A percentile compares a stretch with the other conserved stretches of the same genome.
Evolutionary conservation across 2,329 filamentous ascomycete genomes (phyloP).

Genomic region (Pseudonectria foliicola): DNA sequence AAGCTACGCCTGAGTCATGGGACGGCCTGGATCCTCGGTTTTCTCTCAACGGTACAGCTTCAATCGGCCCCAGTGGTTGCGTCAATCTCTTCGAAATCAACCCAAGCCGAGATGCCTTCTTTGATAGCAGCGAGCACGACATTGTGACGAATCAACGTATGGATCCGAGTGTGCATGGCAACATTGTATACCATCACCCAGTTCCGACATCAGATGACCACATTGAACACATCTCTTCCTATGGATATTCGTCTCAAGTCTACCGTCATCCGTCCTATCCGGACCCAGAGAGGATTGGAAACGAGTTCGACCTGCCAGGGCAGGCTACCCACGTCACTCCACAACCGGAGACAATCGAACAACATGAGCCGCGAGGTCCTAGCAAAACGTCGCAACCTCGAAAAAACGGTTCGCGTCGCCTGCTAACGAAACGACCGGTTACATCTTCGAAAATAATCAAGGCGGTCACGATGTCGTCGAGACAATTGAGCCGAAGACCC

Average conservation of each 20-base stretch:
- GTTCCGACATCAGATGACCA: background rate
- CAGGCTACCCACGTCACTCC: background rate
- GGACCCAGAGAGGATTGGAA: constrained; percentile 6
- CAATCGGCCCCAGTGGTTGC: constrained; percentile 5
- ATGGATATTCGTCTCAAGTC: constrained; percentile 1
- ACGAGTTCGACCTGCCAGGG: background rate
- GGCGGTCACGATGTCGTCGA: background rate
- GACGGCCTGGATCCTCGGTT: constrained; percentile 1
- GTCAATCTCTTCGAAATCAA: constrained; percentile 14
- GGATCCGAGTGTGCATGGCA: constrained; percentile 4
- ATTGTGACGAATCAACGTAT: background rate
- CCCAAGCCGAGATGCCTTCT: constrained; percentile 2
- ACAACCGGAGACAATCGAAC: constrained; percentile 1
- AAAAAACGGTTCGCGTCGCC: constrained; percentile 8
- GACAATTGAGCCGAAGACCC: constrained; percentile 3
- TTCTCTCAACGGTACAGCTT: constrained; percentile 8
- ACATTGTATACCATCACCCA: background rate
- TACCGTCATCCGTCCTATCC: constrained; percentile 5
- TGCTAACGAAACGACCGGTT: constrained; percentile 6
- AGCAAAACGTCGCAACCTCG: constrained; percentile 1
- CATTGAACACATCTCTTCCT: background rate
- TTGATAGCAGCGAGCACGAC: background rate
- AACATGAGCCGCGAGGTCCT: constrained; percentile 4
- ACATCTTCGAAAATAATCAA: constrained; percentile 8
- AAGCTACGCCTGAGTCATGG: background rate